Conservation (phyloP, 1,284 basidiomycete genomes). For the Leccinum olivaceoglutinosum region DNA sequence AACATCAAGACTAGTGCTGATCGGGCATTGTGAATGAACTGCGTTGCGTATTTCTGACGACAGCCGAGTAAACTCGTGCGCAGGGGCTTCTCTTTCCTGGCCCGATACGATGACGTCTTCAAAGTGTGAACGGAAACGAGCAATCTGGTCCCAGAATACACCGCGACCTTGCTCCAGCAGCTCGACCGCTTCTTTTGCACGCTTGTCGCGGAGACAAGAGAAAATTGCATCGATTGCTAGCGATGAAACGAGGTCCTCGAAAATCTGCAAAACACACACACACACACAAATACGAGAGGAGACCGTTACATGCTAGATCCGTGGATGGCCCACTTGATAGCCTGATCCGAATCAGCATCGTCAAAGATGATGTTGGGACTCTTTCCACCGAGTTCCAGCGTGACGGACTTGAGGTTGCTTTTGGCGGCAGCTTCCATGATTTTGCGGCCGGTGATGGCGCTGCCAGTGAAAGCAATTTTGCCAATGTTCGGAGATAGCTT, state of each 20-base stretch:
- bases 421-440: conserved; percentile 65
- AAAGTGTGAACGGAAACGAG: neutral
- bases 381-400: conserved; percentile 75
- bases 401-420: conserved; percentile 66
- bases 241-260: neutral
- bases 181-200: neutral
- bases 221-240: neutral
- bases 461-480: conserved; percentile 48
- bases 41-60: neutral
- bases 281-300: no score
- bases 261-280: neutral
- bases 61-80: neutral
- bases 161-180: no score
- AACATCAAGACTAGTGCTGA: neutral
- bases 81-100: neutral
- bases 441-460: conserved; percentile 58
- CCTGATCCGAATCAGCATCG: conserved; percentile 54
- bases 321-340: conserved; percentile 54
- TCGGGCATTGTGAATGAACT: neutral
- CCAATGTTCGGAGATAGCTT: conserved; percentile 35
- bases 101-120: neutral
- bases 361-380: conserved; percentile 56
- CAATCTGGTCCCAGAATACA: neutral
- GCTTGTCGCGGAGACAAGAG: neutral
- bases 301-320: no score